phyloP scores from a whole-genome alignment of 768 basidiomycete genomes.

The Auricularia cornea region DNA sequence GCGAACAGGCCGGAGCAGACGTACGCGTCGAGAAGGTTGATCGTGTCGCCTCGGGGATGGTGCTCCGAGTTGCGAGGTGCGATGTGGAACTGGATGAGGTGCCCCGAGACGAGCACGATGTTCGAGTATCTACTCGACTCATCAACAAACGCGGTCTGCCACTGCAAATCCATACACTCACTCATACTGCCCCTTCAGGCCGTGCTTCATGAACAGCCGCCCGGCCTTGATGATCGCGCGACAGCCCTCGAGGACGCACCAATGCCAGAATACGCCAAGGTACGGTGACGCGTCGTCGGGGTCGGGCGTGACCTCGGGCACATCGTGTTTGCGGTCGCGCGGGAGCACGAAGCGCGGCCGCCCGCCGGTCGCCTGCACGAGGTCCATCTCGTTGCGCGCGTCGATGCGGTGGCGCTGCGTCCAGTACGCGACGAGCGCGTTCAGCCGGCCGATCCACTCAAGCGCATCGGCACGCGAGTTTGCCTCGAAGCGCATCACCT shows the following conservation, averaged over 20 bases:
- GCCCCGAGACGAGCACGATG: constrained; percentile 66
- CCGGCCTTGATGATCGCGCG: constrained; percentile 66
- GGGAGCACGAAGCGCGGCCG: constrained; percentile 26
- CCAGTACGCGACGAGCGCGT: constrained; percentile 71
- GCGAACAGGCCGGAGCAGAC: constrained; percentile 83
- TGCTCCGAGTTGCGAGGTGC: constrained; percentile 51
- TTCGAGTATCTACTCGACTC: constrained; percentile 49
- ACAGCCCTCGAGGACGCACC: constrained; percentile 81
- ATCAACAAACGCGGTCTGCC: neutral
- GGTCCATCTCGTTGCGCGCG: constrained; percentile 72
- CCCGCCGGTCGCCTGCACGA: constrained; percentile 44
- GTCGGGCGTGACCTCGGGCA: constrained; percentile 46
- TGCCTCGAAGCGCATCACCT: constrained; percentile 67
- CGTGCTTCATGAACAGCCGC: constrained; percentile 62
- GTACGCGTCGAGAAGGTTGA: constrained; percentile 66
- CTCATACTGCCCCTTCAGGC: constrained; percentile 71
- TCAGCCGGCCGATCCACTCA: constrained; percentile 81
- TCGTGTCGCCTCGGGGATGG: constrained; percentile 42
- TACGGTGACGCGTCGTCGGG: constrained; percentile 47
- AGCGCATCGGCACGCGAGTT: constrained; percentile 55
- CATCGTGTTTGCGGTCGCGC: constrained; percentile 49
- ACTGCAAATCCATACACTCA: constrained; percentile 28
- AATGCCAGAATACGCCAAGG: constrained; percentile 66
- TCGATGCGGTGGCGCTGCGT: constrained; percentile 64
- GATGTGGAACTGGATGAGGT: constrained; percentile 64